phyloP scores from a whole-genome alignment of 805 yeast genomes.

The Spathaspora passalidarum region DNA sequence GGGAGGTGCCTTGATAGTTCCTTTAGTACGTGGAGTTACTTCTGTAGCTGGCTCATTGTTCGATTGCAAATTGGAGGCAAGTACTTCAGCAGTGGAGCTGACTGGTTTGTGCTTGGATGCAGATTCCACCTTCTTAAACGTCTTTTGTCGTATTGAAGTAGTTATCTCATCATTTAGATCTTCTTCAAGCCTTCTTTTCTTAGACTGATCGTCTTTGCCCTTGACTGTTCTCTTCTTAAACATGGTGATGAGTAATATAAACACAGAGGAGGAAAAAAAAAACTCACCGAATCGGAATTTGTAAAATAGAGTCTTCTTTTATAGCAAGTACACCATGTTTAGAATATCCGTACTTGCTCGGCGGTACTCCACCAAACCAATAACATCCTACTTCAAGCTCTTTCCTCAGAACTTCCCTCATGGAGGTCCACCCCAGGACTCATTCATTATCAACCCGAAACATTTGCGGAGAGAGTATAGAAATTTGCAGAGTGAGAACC shows the following conservation, averaged over 20 bases:
- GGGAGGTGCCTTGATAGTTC: background rate
- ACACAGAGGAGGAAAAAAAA: background rate
- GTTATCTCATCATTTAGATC: background rate
- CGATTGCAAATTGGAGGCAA: background rate
- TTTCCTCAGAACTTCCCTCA: constrained; percentile 76
- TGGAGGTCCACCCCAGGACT: constrained; percentile 60
- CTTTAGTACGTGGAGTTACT: background rate
- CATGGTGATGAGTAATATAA: constrained; percentile 11
- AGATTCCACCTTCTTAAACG: background rate
- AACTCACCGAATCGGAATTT: background rate
- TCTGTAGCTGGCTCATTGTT: constrained; percentile 1
- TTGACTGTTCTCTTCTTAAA: constrained; percentile 24
- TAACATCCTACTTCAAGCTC: constrained; percentile 47
- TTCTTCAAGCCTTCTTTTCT: constrained; percentile 1
- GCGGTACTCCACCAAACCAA: constrained; percentile 3
- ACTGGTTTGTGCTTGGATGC: background rate
- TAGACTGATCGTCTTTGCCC: constrained; percentile 1
- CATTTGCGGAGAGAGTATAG: constrained; percentile 73
- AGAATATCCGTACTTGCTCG: background rate
- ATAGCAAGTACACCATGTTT: background rate
- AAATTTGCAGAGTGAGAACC: constrained; percentile 64
- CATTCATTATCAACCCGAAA: constrained; percentile 55
- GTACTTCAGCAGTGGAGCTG: background rate
- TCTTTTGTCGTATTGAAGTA: background rate
- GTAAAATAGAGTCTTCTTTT: background rate